phyloP scores from a whole-genome alignment of 2,329 filamentous ascomycete genomes.

The Aspergillus bombycis region DNA sequence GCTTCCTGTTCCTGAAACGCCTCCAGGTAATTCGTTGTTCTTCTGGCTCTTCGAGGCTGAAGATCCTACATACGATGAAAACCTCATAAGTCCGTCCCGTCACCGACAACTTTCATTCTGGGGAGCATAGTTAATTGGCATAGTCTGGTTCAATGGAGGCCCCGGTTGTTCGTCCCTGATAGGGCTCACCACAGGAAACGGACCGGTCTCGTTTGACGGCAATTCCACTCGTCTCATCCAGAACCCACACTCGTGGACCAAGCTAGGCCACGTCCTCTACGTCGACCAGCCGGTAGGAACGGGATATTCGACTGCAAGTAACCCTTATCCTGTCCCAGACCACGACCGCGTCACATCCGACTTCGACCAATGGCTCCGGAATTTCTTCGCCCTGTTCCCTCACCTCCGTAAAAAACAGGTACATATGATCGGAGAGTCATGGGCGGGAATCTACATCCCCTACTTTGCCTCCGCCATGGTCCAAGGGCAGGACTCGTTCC shows the following conservation, averaged over 20 bases:
- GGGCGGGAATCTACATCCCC: slow-evolving; percentile 42
- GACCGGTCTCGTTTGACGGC: slow-evolving; percentile 16
- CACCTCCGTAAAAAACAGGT: slow-evolving; percentile 35
- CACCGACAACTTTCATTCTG: slow-evolving; percentile 1
- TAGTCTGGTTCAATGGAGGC: slow-evolving; percentile 42
- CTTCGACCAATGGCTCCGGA: slow-evolving; percentile 36
- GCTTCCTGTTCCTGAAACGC: slow-evolving; percentile 32
- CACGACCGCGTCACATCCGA: slow-evolving; percentile 34
- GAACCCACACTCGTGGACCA: slow-evolving; percentile 35
- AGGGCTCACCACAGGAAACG: slow-evolving; percentile 27
- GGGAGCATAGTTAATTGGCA: background rate
- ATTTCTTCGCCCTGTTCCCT: slow-evolving; percentile 36
- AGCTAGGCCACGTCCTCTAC: slow-evolving; percentile 40
- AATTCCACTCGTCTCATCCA: slow-evolving; percentile 25
- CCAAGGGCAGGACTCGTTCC: slow-evolving; percentile 27
- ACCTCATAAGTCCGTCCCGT: slow-evolving; percentile 36
- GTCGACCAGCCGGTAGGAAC: slow-evolving; percentile 43
- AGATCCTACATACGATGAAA: slow-evolving; percentile 31
- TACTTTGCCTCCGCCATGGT: slow-evolving; percentile 40
- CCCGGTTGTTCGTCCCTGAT: slow-evolving; percentile 41
- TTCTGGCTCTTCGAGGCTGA: slow-evolving; percentile 43
- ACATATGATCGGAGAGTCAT: slow-evolving; percentile 44
- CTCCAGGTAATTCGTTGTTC: slow-evolving; percentile 37
- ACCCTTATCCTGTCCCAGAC: slow-evolving; percentile 30
- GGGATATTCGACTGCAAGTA: slow-evolving; percentile 37